Evolutionary conservation across 164 flowering plant species (phyloP).

Genomic region (Brasenia schreberi): DNA sequence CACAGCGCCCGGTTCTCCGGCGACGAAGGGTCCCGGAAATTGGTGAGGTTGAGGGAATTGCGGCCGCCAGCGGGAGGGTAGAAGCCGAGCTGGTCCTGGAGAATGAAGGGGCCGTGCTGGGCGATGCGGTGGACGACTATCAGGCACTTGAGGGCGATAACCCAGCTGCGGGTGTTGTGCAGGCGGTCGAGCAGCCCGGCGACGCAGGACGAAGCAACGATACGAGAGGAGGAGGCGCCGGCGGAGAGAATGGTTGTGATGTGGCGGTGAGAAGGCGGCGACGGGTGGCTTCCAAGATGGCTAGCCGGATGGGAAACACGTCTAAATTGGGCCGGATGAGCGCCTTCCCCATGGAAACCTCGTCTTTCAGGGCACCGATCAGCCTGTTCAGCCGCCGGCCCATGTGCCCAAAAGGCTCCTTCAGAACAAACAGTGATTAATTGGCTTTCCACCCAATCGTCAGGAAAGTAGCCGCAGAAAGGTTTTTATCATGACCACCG

Average conservation of each 20-base stretch:
- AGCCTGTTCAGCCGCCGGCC: constrained; percentile 20
- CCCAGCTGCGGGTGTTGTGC: constrained; percentile 29
- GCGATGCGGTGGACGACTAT: constrained; percentile 33
- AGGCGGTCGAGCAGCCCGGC: constrained; percentile 53
- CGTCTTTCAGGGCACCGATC: constrained; percentile 57
- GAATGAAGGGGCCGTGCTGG: constrained; percentile 40
- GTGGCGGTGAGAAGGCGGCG: constrained; percentile 28
- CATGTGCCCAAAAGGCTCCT: constrained; percentile 4
- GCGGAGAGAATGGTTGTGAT: constrained; percentile 29
- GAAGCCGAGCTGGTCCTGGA: constrained; percentile 54
- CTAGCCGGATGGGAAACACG: constrained; percentile 18
- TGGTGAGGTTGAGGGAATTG: constrained; percentile 53
- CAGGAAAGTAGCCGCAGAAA: too few relatives aligned
- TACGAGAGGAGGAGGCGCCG: constrained; percentile 36
- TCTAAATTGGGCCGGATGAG: constrained; percentile 28
- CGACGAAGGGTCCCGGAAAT: constrained; percentile 34
- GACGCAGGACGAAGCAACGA: constrained; percentile 38
- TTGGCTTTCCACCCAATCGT: too few relatives aligned
- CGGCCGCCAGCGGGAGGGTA: constrained; percentile 54
- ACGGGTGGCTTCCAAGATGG: constrained; percentile 52
- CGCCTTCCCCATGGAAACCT: constrained; percentile 54
- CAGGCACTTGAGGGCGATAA: constrained; percentile 63
- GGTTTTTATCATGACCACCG: too few relatives aligned
- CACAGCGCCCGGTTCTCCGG: constrained; percentile 31
- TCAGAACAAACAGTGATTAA: too few relatives aligned